Base-by-base conservation (phyloP, 176 grass and related monocot species). In the Phyllostachys edulis region DNA sequence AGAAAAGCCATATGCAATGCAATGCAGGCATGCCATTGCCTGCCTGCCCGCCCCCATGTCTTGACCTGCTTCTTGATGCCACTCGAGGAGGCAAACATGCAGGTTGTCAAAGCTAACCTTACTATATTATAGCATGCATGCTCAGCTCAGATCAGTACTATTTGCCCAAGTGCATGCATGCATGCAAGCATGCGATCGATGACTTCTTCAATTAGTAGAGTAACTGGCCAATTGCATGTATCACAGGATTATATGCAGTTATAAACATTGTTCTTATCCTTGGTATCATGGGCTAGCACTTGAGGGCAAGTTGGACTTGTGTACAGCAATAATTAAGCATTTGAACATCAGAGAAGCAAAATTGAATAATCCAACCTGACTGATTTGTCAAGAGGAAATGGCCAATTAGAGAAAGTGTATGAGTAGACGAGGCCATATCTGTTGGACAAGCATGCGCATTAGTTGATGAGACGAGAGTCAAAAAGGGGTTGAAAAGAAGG, bases 81-180 rank as follows among this genome's bases (percentile, higher is more conserved):
- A 83, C 50, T 73, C 11, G 67, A 59, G 88, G 89, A 87, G 80
- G 80, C 89, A 90, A 79, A 86, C 73, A 71, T 21, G 73, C 79
- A 21, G 47, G 65, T 38, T 83, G 79, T 83, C 73, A 52, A 69
- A 86, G 38, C 72, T 65, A 65, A 54, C 26, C 71, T 61, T 47
- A 77, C 6, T 81, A 82, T 77, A 77, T 66, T 64, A 27, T 71
- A 21, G 7, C 41, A 59, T 21, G 63, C 51, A 18, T 5, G 59
- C 38, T 14, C 0, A 20, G 55, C 55, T 23, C 56, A 55, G 56
- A 10, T 60, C 56, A 60, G 56, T 24, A 60, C 56, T 21, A 56
- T n/a, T 9, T 56, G 7, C 20, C 46, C 13, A 49, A 15, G 46
- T 15, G 52, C 23, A 18, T 84, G 75, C 13, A 16, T 50, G 47